Percentiles rank a stretch among this genome's conserved stretches.
These are phyloP conservation scores for Globisporangium irregulare DNA, from an alignment of 352 stramenopile genomes.

Conservation along the genomic window DNA sequence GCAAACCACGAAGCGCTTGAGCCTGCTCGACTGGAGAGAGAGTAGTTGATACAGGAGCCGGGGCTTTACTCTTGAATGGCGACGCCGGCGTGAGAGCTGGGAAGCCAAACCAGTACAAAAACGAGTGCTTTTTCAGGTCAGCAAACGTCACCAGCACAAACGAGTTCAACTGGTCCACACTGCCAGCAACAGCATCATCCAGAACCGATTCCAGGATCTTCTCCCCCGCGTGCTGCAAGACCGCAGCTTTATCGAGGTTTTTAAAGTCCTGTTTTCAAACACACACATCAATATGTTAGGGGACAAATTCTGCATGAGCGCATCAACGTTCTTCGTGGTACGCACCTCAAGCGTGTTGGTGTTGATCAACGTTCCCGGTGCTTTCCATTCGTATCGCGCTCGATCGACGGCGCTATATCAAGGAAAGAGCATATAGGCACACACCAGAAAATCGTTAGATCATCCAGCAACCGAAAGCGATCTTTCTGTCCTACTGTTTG, in stretches of 20 bases:
- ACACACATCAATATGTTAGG: background rate
- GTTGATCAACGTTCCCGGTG: constrained; percentile 68
- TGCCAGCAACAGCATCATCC: background rate
- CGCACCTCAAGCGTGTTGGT: constrained; percentile 86
- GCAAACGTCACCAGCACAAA: constrained; percentile 91
- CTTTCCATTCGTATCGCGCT: constrained; percentile 74
- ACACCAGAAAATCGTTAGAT: background rate
- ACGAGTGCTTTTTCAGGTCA: constrained; percentile 92
- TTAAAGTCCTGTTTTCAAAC: constrained; percentile 67
- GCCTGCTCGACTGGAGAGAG: constrained; percentile 42
- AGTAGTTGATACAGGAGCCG: constrained; percentile 26
- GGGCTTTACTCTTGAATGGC: constrained; percentile 32
- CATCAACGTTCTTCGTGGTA: background rate
- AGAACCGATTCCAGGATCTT: constrained; percentile 39
- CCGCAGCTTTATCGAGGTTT: constrained; percentile 69
- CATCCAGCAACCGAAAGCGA: background rate
- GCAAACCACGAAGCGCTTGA: constrained; percentile 33
- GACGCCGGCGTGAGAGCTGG: constrained; percentile 59
- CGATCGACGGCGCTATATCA: constrained; percentile 35
- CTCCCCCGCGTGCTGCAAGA: constrained; percentile 49
- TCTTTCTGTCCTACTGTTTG: background rate
- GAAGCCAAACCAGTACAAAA: constrained; percentile 94
- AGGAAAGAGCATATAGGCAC: background rate
- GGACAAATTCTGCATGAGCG: background rate
- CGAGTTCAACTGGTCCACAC: constrained; percentile 61